A percentile compares a stretch with the other conserved stretches of the same genome.
phyloP scores from a whole-genome alignment of 1,139 yeast genomes.

The Saccharomyces hybrid region DNA sequence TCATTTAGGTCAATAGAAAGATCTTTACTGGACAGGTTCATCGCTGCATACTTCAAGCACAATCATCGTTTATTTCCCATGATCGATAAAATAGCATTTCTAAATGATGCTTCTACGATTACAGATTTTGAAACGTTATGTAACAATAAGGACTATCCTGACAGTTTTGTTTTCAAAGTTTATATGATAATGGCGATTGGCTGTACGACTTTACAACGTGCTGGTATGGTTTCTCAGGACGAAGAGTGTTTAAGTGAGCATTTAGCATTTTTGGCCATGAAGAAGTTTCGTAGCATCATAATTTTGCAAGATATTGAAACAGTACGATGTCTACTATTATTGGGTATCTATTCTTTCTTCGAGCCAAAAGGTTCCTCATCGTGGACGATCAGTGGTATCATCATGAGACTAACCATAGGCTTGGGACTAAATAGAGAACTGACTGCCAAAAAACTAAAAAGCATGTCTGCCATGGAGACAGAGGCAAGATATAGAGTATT shows the following conservation, averaged over 20 bases:
- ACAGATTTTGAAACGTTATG: slow-evolving; percentile 22
- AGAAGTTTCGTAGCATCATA: slow-evolving; percentile 32
- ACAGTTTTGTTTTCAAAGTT: slow-evolving; percentile 35
- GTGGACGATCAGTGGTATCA: slow-evolving; percentile 45
- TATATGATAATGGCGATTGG: slow-evolving; percentile 46
- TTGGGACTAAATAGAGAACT: slow-evolving; percentile 40
- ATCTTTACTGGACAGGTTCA: slow-evolving; percentile 28
- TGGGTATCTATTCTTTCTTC: slow-evolving; percentile 42
- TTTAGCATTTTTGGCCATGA: slow-evolving; percentile 35
- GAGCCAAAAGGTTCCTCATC: slow-evolving; percentile 40
- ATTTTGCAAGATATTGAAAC: slow-evolving; percentile 34
- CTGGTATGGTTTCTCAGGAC: slow-evolving; percentile 33
- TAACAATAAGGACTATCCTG: slow-evolving; percentile 12
- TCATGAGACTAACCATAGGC: slow-evolving; percentile 37
- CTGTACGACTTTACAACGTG: slow-evolving; percentile 40
- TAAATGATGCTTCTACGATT: slow-evolving; percentile 31
- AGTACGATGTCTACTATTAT: slow-evolving; percentile 36
- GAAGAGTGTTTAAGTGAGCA: slow-evolving; percentile 33
- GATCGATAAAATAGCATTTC: slow-evolving; percentile 36
- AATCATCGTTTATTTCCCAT: slow-evolving; percentile 41
- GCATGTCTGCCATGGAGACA: slow-evolving; percentile 30
- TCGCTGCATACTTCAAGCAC: slow-evolving; percentile 39
- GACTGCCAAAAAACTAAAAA: slow-evolving; percentile 24
- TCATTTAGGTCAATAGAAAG: slow-evolving; percentile 22
- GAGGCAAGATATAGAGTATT: slow-evolving; percentile 41